A percentile compares a stretch with the other conserved stretches of the same genome.
phyloP scores from a whole-genome alignment of 192 early-diverging fungal genomes.

The Coemansia sp. region DNA sequence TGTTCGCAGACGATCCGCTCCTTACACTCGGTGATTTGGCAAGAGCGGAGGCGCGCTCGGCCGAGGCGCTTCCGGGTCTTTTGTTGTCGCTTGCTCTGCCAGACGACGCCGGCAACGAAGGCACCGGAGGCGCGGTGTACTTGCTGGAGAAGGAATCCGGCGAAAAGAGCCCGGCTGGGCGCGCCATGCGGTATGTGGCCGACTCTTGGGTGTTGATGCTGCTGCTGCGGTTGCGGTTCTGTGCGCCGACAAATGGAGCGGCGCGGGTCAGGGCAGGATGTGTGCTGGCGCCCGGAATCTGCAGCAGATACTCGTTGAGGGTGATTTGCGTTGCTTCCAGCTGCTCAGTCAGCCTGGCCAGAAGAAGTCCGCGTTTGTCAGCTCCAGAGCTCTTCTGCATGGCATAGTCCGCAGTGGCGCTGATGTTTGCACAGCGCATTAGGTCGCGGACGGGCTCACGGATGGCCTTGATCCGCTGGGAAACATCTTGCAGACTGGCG shows the following conservation, averaged over 20 bases:
- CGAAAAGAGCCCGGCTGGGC: conserved; percentile 24
- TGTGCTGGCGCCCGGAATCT: conserved; percentile 22
- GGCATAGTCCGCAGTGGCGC: neutral
- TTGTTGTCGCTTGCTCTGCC: neutral
- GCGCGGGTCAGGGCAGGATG: conserved; percentile 19
- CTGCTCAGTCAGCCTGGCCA: conserved; percentile 33
- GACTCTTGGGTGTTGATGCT: conserved; percentile 38
- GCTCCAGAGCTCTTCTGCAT: neutral
- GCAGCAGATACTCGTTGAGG: conserved; percentile 30
- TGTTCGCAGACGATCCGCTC: neutral
- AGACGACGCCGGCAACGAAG: neutral
- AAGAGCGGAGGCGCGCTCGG: neutral
- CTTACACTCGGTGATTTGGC: conserved; percentile 1
- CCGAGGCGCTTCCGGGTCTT: neutral
- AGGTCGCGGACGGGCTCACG: conserved; percentile 50
- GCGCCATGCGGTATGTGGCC: conserved; percentile 12
- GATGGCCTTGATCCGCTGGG: conserved; percentile 31
- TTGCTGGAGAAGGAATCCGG: neutral
- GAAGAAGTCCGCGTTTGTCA: conserved; percentile 4
- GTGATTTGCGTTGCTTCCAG: conserved; percentile 26
- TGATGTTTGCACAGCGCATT: conserved; percentile 18
- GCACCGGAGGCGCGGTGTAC: neutral
- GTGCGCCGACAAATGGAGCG: neutral
- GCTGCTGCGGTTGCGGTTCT: conserved; percentile 31
- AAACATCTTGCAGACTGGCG: conserved; percentile 31